Base-by-base conservation (phyloP, 1,284 basidiomycete species). In the Cryptococcus maquisensis region DNA sequence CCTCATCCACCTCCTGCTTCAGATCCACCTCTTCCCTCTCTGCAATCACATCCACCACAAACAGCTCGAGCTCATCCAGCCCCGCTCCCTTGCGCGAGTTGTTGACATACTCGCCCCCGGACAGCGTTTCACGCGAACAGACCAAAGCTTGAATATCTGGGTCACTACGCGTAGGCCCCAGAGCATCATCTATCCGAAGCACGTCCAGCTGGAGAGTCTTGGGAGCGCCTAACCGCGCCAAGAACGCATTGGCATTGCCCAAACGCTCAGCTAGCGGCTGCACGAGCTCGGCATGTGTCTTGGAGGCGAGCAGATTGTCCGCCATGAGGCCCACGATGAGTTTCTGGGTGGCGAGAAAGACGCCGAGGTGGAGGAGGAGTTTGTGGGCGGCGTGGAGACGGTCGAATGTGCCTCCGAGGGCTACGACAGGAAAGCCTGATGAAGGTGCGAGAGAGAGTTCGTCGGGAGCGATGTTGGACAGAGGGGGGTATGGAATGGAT, bases 301-400 rank as follows among this genome's bases (percentile, higher is more conserved):
- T 98, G 52, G 84, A 85, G 49, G 75, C 74, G 9, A 98, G 82
- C 15, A 97, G 80, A 2, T 75, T 73, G 65, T 92, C 87, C 67
- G 86, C 86, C 60, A 72, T 87, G 71, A 98, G 80, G 4, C 96
- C 96, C 52, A 96, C 84, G 60, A 98, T 90, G 66, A 98, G 77
- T 72, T 90, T 91, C 60, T 81, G 75, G 45, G 78, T 75, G 0
- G 91, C 81, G 55, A 97, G 83, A 80, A 89, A 91, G 2, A 88
- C 84, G 8, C 84, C 86, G 84, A 96, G 91, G 64, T 90, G 90
- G 5, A 99, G 82, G 37, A 99, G 82, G 56, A 98, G 94, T 78
- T 98, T 98, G 80, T 99, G 95, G 0, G 95, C 95, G 1, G 92
- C 85, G 72, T 99, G 95, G 16, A 99, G 82, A 71, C 98, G 96